Base-by-base conservation (phyloP, 768 basidiomycete species). In the Naganishia kalamii region DNA sequence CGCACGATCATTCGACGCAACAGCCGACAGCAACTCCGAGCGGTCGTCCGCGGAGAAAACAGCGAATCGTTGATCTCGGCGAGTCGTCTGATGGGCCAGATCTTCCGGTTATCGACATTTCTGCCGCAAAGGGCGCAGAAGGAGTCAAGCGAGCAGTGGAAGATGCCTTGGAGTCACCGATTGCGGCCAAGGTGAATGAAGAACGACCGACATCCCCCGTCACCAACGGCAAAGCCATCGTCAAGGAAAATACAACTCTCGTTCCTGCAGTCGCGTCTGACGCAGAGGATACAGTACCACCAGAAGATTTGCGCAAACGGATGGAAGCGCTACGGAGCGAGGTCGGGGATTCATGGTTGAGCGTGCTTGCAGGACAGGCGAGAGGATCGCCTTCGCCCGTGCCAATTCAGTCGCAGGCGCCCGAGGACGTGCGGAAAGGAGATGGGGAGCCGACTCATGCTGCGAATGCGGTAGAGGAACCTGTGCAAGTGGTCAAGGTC, bases 341-440 rank as follows among this genome's bases (percentile, higher is more conserved):
- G 40, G 68, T 69, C n/a, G 65, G 65, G 51, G 68, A 69, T 33
- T 65, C 63, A 2, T 69, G 68, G 68, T 50, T 69, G 43, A 65
- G 57, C 43, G 68, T 69, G 35, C 46, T 69, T 13, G 64, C 68
- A 7, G 60, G 64, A 23, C 63, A 69, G 47, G 54, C 54, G 1
- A 57, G 35, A 40, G 54, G 54, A n/a, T 23, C 19, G 25, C 5
- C 48, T 6, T 30, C 21, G 33, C 40, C 33, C 59, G 62, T 41
- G 46, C 41, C 33, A 48, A n/a, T n/a, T n/a, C n/a, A n/a, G n/a
- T n/a, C 21, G 27, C 33, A 27, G 6, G 30, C 19, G 6, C 11
- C 40, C 12, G 35, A 27, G 5, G 59, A 27, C 25, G 33, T n/a
- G 30, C 62, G 27, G 49, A 37, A 33, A 48, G 30, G 10, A 46